These are phyloP conservation scores for Colletotrichum incanum DNA, from an alignment of 2,329 filamentous ascomycete genomes.

Conservation along the genomic window DNA sequence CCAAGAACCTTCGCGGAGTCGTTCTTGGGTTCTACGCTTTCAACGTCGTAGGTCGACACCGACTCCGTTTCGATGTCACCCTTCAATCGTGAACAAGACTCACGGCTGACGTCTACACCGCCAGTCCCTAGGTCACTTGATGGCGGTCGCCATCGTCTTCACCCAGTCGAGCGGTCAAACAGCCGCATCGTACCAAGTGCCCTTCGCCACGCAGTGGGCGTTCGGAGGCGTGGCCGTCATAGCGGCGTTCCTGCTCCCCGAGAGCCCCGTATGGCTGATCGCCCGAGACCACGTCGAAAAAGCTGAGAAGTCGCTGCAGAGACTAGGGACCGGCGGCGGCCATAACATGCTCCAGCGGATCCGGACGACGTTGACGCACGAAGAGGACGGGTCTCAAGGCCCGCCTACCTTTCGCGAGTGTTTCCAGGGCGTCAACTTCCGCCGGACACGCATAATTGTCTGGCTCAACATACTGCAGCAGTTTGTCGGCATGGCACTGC, in stretches of 20 bases:
- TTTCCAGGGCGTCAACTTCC: slow-evolving; percentile 20
- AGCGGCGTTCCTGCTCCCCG: neutral
- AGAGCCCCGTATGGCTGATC: slow-evolving; percentile 25
- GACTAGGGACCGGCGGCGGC: slow-evolving; percentile 1
- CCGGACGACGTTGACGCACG: neutral
- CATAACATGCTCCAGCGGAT: slow-evolving; percentile 15
- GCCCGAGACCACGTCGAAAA: slow-evolving; percentile 8
- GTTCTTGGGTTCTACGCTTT: slow-evolving; percentile 16
- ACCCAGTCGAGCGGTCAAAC: neutral
- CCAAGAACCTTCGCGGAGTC: slow-evolving; percentile 23
- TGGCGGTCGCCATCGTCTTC: slow-evolving; percentile 21
- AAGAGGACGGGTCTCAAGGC: slow-evolving; percentile 4
- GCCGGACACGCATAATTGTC: slow-evolving; percentile 15
- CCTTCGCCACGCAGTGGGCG: slow-evolving; percentile 28
- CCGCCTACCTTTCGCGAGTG: slow-evolving; percentile 19
- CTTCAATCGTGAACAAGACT: neutral
- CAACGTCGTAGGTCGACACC: slow-evolving; percentile 11
- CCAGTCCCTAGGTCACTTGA: slow-evolving; percentile 23
- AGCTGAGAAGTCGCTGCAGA: slow-evolving; percentile 1
- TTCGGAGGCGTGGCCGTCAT: slow-evolving; percentile 12
- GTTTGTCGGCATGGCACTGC: slow-evolving; percentile 23
- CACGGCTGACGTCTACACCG: no score
- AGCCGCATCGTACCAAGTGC: slow-evolving; percentile 11
- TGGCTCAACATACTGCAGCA: slow-evolving; percentile 14
- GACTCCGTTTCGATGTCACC: no score